Conservation (phyloP, 2,329 filamentous ascomycete species). For the Claviceps paspali region DNA sequence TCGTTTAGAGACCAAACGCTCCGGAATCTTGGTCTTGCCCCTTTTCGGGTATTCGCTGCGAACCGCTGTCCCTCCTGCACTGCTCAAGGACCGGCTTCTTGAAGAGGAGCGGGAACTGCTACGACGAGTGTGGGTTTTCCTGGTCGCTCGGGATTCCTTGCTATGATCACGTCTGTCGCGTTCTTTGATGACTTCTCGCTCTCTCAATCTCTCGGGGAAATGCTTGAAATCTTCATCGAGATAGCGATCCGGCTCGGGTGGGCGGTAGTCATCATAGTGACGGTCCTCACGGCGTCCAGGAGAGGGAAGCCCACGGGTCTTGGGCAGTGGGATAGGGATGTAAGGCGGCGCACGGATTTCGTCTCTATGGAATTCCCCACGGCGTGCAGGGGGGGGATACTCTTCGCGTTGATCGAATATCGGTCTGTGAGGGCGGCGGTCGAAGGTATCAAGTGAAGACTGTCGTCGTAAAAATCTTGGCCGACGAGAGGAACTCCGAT, state of each 20-base stretch:
- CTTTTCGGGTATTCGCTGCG: constrained; percentile 58
- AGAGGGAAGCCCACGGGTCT: constrained; percentile 44
- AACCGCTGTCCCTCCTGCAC: constrained; percentile 33
- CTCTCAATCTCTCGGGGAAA: constrained; percentile 42
- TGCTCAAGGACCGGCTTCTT: constrained; percentile 30
- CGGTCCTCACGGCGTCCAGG: constrained; percentile 40
- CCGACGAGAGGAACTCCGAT: constrained; percentile 35
- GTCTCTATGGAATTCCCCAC: constrained; percentile 31
- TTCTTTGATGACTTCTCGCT: constrained; percentile 41
- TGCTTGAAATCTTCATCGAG: constrained; percentile 58
- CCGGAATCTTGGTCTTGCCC: constrained; percentile 81
- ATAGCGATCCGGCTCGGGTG: constrained; percentile 52
- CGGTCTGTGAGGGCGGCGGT: constrained; percentile 47
- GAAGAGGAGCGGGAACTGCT: constrained; percentile 31
- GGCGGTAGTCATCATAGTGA: constrained; percentile 49
- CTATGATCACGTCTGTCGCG: constrained; percentile 28
- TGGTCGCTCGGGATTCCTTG: constrained; percentile 24
- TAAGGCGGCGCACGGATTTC: constrained; percentile 32
- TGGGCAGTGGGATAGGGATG: constrained; percentile 53
- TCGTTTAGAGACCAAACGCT: constrained; percentile 60
- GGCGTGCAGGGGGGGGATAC: constrained; percentile 42
- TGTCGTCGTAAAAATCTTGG: constrained; percentile 63
- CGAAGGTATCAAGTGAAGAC: constrained; percentile 81
- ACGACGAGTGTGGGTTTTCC: constrained; percentile 22
- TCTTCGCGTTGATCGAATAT: constrained; percentile 42